A percentile compares a stretch with the other conserved stretches of the same genome.
Evolutionary conservation across 345 rosid genomes (phyloP).

Genomic region (Citrus inodora): DNA sequence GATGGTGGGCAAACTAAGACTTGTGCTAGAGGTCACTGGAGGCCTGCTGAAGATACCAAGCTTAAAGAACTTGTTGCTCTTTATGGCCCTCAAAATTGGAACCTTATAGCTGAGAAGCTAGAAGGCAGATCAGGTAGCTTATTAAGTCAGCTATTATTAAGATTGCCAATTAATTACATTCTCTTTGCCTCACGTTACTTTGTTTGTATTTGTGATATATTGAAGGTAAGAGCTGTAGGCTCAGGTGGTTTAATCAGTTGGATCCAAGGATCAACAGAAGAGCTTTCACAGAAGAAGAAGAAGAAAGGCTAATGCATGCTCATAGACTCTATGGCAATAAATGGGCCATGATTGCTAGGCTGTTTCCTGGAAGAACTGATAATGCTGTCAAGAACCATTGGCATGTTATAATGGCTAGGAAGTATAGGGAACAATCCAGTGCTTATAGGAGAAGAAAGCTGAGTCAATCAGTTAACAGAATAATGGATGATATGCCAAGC

Average conservation of each 20-base stretch:
- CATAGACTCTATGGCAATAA: slow-evolving; percentile 94
- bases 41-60: slow-evolving; percentile 88
- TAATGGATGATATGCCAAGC: slow-evolving; percentile 31
- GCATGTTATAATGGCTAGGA: slow-evolving; percentile 99
- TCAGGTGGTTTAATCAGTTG: slow-evolving; percentile 96
- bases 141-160: too few species aligned
- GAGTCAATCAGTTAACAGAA: slow-evolving; percentile 32
- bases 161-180: not conserved
- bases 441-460: slow-evolving; percentile 73
- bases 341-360: slow-evolving; percentile 98
- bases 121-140: slow-evolving; percentile 89
- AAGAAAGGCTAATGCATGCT: slow-evolving; percentile 90
- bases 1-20: slow-evolving; percentile 68
- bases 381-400: slow-evolving; percentile 98
- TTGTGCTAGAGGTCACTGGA: slow-evolving; percentile 96
- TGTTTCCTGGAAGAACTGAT: slow-evolving; percentile 98
- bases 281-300: slow-evolving; percentile 93
- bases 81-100: slow-evolving; percentile 99
- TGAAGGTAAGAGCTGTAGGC: slow-evolving; percentile 90
- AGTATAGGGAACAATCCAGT: slow-evolving; percentile 81
- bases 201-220: not conserved
- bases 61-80: slow-evolving; percentile 89
- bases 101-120: slow-evolving; percentile 90
- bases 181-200: not conserved
- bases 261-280: slow-evolving; percentile 93